Percentiles rank a stretch among this genome's conserved stretches.
These are phyloP conservation scores for Aspergillus fijiensis DNA, from an alignment of 2,329 filamentous ascomycete genomes.

Conservation along the genomic window DNA sequence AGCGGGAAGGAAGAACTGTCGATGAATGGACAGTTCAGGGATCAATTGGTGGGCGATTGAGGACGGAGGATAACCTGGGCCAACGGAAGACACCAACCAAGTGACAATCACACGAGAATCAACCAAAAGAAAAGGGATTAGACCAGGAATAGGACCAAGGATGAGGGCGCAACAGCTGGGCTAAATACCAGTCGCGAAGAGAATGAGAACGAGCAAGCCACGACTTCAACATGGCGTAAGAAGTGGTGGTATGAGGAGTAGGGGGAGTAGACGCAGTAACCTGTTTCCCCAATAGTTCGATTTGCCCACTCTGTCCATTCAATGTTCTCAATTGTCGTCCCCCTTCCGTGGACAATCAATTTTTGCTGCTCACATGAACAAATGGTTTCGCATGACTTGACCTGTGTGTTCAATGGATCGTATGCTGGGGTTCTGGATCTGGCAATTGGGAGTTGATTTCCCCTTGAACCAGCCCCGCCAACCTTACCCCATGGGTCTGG, in stretches of 20 bases:
- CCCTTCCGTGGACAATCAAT: slow-evolving; percentile 4
- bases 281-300: slow-evolving; percentile 9
- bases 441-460: background rate
- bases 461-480: slow-evolving; percentile 14
- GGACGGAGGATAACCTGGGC: no score
- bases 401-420: slow-evolving; percentile 7
- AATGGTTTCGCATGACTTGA: slow-evolving; percentile 13
- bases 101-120: background rate
- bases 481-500: slow-evolving; percentile 2
- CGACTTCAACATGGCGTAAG: slow-evolving; percentile 3
- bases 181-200: slow-evolving; percentile 1
- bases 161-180: background rate
- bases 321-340: background rate
- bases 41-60: background rate
- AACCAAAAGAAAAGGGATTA: background rate
- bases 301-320: no score
- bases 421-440: slow-evolving; percentile 10
- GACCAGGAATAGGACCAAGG: background rate
- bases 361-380: slow-evolving; percentile 37
- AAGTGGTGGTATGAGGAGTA: background rate
- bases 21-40: background rate
- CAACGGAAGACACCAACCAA: background rate
- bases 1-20: background rate
- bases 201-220: background rate
- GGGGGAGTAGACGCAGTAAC: background rate